Conservation (phyloP, 139 green algal genomes). For the Chlorokybus atmophyticus region DNA sequence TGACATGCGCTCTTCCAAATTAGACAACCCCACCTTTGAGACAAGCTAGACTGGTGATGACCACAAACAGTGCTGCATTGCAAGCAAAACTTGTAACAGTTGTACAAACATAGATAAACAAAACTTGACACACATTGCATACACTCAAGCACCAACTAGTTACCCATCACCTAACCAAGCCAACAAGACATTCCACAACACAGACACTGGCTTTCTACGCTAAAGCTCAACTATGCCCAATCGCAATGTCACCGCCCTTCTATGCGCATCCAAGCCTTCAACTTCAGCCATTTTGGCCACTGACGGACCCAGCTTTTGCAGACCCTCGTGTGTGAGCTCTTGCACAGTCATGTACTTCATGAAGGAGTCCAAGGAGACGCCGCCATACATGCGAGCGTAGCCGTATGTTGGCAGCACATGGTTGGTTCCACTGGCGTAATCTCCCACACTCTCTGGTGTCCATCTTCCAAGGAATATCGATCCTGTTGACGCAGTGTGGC, state of each 20-base stretch:
- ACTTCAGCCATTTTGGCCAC: slow-evolving; percentile 91
- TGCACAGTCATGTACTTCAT: slow-evolving; percentile 98
- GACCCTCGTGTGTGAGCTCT: slow-evolving; percentile 48
- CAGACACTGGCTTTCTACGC: no score
- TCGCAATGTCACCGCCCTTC: slow-evolving; percentile 76
- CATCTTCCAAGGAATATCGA: slow-evolving; percentile 83
- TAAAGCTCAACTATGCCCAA: no score
- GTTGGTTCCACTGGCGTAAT: slow-evolving; percentile 97
- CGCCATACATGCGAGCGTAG: slow-evolving; percentile 94
- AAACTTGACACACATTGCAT: no score
- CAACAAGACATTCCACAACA: no score
- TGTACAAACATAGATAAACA: no score
- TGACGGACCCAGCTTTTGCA: slow-evolving; percentile 62
- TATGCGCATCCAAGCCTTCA: slow-evolving; percentile 89
- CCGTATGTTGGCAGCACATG: slow-evolving; percentile 94
- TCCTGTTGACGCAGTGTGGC: slow-evolving; percentile 32
- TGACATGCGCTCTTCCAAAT: no score
- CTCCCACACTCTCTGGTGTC: slow-evolving; percentile 91
- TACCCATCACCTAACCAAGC: no score
- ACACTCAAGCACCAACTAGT: no score
- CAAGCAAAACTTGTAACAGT: no score
- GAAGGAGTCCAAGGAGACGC: slow-evolving; percentile 87
- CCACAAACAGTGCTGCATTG: no score
- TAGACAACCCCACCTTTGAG: no score
- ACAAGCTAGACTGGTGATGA: no score